Base-by-base conservation (phyloP, 176 grass and related monocot genomes). In the Carex cristatella region DNA sequence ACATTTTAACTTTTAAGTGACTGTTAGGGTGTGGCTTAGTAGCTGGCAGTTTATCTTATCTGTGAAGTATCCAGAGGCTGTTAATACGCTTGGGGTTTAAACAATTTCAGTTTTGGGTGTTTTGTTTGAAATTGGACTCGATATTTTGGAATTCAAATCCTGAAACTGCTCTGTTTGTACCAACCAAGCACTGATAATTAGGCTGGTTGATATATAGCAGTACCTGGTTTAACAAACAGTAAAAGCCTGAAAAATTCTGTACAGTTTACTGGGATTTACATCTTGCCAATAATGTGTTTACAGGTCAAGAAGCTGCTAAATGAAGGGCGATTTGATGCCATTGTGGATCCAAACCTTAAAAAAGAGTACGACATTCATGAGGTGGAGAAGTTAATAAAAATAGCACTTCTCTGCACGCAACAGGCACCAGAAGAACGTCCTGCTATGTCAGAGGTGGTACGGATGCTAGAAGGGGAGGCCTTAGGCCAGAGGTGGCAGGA, bases 371-470 rank as follows among this genome's bases (percentile, higher is more conserved):
- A 91, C 32, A 27, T 18, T 18, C 27, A 86, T 27, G 89, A 94
- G 44, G 51, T 92, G 46, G 87, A 79, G 59, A 91, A 90, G 65
- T 83, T 94, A 71, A 86, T 80, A 62, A 86, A 91, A 40, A 89
- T 97, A 66, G 92, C 94, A 42, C 90, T 97, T 16, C 90, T 97
- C 79, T 97, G 94, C 90, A 94, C 94, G 10, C 83, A 94, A 31
- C 40, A 79, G 69, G 83, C 71, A 1, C 92, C 88, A 44, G 66
- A 89, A 44, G 73, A 80, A 51, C 92, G 94, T 28, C 94, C 94
- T 2, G 59, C 83, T 7, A 97, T 97, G 94, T 97, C 94, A 2
- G 90, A 97, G 40, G 92, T 97, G 5, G 90, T 97, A 67, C 76
- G 90, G 38, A 94, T 97, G 88, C 81, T 97, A 49, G 92, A 94